Conservation (phyloP, 345 rosid genomes). For the Psidium friedrichsthalianum region DNA sequence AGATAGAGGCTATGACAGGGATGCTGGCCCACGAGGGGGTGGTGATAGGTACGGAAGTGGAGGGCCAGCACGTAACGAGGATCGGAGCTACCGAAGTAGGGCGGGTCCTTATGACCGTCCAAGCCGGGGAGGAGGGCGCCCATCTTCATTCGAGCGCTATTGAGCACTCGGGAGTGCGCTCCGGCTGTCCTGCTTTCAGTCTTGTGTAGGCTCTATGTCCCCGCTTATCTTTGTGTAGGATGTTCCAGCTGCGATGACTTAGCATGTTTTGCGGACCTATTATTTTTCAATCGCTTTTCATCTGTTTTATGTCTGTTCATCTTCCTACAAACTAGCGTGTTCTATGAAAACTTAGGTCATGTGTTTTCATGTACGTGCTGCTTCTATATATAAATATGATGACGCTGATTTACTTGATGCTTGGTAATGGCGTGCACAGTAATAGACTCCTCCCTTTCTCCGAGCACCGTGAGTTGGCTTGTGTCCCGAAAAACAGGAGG, state of each 20-base stretch:
- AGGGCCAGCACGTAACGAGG: constrained; percentile 58
- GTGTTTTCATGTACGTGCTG: not conserved
- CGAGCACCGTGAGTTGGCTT: not conserved
- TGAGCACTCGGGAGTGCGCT: constrained; percentile 2
- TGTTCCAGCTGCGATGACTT: not conserved
- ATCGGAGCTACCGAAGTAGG: constrained; percentile 63
- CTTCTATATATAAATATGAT: not conserved
- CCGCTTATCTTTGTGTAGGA: not conserved
- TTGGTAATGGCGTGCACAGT: not conserved
- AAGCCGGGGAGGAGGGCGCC: constrained; percentile 57
- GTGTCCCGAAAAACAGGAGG: not conserved
- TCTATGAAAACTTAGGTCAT: not conserved
- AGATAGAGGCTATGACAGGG: constrained; percentile 69
- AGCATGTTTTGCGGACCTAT: not conserved
- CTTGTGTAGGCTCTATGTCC: not conserved
- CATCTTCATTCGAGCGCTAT: constrained; percentile 71
- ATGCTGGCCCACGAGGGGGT: constrained; percentile 46
- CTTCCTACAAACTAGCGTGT: not conserved
- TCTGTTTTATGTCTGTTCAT: not conserved
- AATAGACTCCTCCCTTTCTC: not conserved
- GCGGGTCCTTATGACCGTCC: constrained; percentile 80
- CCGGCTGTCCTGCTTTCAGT: no score
- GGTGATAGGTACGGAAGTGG: constrained; percentile 61
- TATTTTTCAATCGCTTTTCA: not conserved
- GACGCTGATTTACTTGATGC: not conserved